Base-by-base conservation (phyloP, 306 rosid genomes). In the Corylus americana region DNA sequence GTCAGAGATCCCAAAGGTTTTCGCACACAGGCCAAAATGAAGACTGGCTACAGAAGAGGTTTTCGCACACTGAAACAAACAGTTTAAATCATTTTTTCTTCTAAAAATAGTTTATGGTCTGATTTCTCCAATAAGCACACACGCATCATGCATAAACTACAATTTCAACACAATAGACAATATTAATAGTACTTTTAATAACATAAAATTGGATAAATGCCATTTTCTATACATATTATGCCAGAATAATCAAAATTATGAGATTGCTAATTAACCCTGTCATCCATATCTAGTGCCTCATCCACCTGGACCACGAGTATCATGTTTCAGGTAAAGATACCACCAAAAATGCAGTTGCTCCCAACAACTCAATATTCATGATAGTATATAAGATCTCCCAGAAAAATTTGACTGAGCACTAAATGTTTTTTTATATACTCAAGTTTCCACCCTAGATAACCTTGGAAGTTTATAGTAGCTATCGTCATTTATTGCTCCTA, bases 271-370 rank as follows among this genome's bases (percentile, higher is more conserved):
- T 13, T 29, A 31, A 31, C 42, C 67, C 67, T 63, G n/a, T 63
- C 29, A 7, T 63, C 44, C 11, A 63, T 7, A 31, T 59, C 37
- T 5, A 63, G 47, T 6, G 44, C 47, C 14, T 14, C 44, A 63
- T 31, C 47, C 70, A 63, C 45, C 10, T 31, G 47, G 70, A 63
- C 11, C 70, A 14, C 14, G 45, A 31, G 20, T 31, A 63, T 31
- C 47, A 31, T 31, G 70, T 31, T 63, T 63, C 29, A 63, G 69
- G 70, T 45, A 63, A 63, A 31, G 70, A 12, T 63, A 63, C 20
- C 45, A 63, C 45, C 45, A 59, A 63, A 63, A 12, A 63, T 1
- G 27, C 31, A 17, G 58, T 31, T 14, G 70, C n/a, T 31, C 70
- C 31, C 2, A 63, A 29, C 70, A 63, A 31, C n/a, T 63, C 70